Evolutionary conservation across 2,329 filamentous ascomycete species (phyloP), one percentile per base, ranked within the genome.

Genomic region (Ceratocystis harringtonii): DNA sequence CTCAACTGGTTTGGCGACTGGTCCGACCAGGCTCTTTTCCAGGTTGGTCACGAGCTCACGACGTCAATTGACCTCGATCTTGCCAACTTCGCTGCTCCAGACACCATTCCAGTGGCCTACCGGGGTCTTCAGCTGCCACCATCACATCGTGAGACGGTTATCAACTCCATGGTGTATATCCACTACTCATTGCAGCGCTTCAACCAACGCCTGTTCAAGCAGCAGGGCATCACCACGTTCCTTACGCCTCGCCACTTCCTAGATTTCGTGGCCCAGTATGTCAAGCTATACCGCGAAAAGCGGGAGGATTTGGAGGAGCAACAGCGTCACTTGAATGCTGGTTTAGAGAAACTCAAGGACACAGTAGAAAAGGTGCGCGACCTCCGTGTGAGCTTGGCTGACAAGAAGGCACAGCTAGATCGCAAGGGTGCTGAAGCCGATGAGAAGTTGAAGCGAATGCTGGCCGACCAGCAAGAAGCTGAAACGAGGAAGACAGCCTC

Each of bases 1-100:
- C 86, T 99, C 71, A 99, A 99, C 77, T 99, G 94, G 94, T 96
- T 99, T 74, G 94, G 94, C 69, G 94, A 99, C 77, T 99, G 94
- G 94, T 99, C 94, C 63, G 94, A 99, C 75, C 94, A 99, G 77
- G 95, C 94, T 45, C 82, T 99, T 22, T 99, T 95, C 85, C 95
- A 99, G 76, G 95, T 99, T 69, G 92, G 89, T 28, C 91, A 89
- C 69, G 94, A 99, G 75, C 84, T 99, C 66, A 99, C 95, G 0
- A 89, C 95, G 69, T 92, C 90, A n/a, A 86, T 99, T 67, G 94
- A 99, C 73, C 81, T 99, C 65, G 94, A 99, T 73, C 87, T 91
- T 68, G 80, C 89, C 63, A 91, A 86, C 72, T 99, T 92, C 74
- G 79, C 81, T 64, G 89, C 92, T 3, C 92, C 92, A 2, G 91